Base-by-base conservation (phyloP, 331 rosid genomes). In the Arachis monticola region DNA sequence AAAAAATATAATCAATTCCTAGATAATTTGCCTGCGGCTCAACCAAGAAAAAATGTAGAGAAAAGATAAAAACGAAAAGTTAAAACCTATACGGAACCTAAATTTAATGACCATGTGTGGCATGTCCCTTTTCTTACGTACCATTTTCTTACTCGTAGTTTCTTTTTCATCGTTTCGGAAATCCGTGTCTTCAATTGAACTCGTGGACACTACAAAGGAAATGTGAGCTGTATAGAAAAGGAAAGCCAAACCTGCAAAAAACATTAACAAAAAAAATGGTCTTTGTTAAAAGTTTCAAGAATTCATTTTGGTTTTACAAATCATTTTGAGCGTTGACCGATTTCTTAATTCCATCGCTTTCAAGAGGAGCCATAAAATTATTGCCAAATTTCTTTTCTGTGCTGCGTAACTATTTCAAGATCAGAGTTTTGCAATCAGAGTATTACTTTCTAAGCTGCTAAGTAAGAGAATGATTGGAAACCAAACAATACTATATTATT, bases 101-200 rank as follows among this genome's bases (percentile, higher is more conserved):
- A 77, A 69, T 83, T 87, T 59, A 81, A 83, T 81, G 78, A 62
- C 67, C 79, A 58, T 55, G 68, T 66, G 67, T 74, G 72, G 59
- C 17, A 47, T 70, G 70, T 75, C 82, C 69, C 69, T 59, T 72
- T 66, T 52, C 80, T 51, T 44, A 13, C 64, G 40, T 35, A 35
- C 40, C 40, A 35, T 35, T 35, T 35, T 35, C 4, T 35, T 60
- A 51, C 53, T 53, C 22, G 11, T 11, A 64, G 57, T 13, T 75
- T 56, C 73, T n/a, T 64, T 56, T 44, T 44, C 51, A 66, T 75
- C 50, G 17, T 65, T 56, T 56, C 11, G n/a, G 46, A 53, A 42
- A 65, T 65, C 38, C 11, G 53, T 75, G 64, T 75, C 73, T 65
- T 52, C 46, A 64, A 41, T 65, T 75, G 22, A 8, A 53, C 38